Base-by-base conservation (phyloP, 1,284 basidiomycete species). In the Coniophora puteana region DNA sequence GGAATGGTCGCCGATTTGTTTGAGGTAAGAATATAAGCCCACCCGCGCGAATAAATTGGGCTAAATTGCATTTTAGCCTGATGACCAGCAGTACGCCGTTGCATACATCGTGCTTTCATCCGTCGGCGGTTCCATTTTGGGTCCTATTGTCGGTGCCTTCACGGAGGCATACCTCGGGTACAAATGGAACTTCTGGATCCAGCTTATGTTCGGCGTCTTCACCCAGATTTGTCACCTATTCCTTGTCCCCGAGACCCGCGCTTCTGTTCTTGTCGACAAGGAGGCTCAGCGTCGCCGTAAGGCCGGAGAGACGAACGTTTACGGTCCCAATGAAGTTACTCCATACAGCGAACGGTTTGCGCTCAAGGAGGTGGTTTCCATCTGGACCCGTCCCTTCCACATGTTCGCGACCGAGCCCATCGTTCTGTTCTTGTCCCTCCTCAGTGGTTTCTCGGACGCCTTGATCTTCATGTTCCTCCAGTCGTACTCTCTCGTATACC, bases 1-100 rank as follows among this genome's bases (percentile, higher is more conserved):
- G 49, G 49, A 14, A 51, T 51, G 49, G 45, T 51, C 13, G 49
- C 49, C 4, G 49, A 51, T 27, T 49, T 51, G 49, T 51, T 47
- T 47, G 45, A 46, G 21, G n/a, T n/a, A n/a, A n/a, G n/a, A n/a
- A n/a, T n/a, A n/a, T n/a, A n/a, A n/a, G n/a, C n/a, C n/a, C n/a
- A n/a, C n/a, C n/a, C n/a, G n/a, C n/a, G n/a, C n/a, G n/a, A n/a
- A n/a, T n/a, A n/a, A n/a, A n/a, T n/a, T n/a, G n/a, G n/a, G n/a
- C n/a, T n/a, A n/a, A n/a, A n/a, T n/a, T n/a, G n/a, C n/a, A n/a
- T n/a, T n/a, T n/a, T n/a, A n/a, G n/a, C 21, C 36, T 7, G 44
- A 51, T 16, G 40, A 47, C 17, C 49, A 51, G 33, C 49, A 51
- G 31, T 49, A 47, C 24, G 49, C 49, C n/a, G 47, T 51, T 13